Evolutionary conservation across 2,329 filamentous ascomycete genomes (phyloP).

Genomic region (Botrytis fabae): DNA sequence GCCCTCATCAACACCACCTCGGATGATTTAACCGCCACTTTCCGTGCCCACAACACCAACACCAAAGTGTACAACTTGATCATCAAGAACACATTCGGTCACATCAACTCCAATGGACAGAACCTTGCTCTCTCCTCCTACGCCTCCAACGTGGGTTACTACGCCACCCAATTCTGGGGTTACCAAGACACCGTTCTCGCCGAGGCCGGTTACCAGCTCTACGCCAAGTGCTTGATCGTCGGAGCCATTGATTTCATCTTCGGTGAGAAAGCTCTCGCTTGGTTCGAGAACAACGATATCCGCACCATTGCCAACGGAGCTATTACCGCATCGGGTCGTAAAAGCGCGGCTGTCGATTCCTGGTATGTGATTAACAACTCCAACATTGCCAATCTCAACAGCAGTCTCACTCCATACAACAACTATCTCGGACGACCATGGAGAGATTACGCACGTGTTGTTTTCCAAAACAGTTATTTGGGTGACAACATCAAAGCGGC

Average conservation of each 20-base stretch:
- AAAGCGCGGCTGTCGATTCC: conserved; percentile 41
- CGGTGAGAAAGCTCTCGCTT: conserved; percentile 51
- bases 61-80: conserved; percentile 61
- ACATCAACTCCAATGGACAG: conserved; percentile 47
- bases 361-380: conserved; percentile 59
- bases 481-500: conserved; percentile 50
- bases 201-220: conserved; percentile 54
- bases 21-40: conserved; percentile 43
- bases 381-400: conserved; percentile 46
- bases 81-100: conserved; percentile 41
- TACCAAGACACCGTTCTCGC: conserved; percentile 57
- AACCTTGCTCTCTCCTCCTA: conserved; percentile 55
- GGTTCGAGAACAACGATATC: conserved; percentile 48
- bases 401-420: conserved; percentile 43
- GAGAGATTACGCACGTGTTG: conserved; percentile 51
- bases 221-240: conserved; percentile 56
- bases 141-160: conserved; percentile 55
- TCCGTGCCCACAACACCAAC: conserved; percentile 45
- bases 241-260: conserved; percentile 63
- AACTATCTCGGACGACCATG: conserved; percentile 56
- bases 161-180: conserved; percentile 55
- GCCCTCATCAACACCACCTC: conserved; percentile 46
- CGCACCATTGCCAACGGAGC: conserved; percentile 50
- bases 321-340: conserved; percentile 49
- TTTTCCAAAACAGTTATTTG: conserved; percentile 51